Percentiles rank a stretch among this genome's conserved stretches.
Evolutionary conservation across 2,329 filamentous ascomycete genomes (phyloP).

Genomic region (Fusarium decemcellulare): DNA sequence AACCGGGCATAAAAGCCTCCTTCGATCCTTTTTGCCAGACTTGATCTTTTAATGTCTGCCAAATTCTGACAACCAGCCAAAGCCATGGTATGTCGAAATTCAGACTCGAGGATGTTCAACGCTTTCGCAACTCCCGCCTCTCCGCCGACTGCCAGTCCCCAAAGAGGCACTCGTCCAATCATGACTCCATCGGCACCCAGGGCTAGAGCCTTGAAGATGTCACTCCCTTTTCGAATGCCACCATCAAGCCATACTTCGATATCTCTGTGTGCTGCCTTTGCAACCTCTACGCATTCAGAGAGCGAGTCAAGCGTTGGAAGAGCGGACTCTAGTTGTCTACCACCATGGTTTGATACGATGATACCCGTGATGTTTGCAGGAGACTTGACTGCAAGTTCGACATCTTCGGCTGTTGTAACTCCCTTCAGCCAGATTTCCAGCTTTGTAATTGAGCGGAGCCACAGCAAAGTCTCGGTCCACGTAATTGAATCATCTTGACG

Average conservation of each 20-base stretch:
- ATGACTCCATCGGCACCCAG: neutral
- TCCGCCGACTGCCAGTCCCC: constrained; percentile 1
- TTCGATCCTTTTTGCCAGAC: neutral
- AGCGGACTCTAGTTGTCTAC: constrained; percentile 1
- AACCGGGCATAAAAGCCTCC: neutral
- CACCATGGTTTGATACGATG: constrained; percentile 12
- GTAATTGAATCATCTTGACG: neutral
- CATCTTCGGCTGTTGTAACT: too few species aligned
- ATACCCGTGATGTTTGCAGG: constrained; percentile 1
- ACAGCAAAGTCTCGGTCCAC: constrained; percentile 2
- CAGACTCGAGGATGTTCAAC: neutral
- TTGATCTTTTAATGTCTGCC: neutral
- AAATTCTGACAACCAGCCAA: neutral
- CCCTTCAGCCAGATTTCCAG: constrained; percentile 12
- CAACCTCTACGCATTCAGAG: neutral
- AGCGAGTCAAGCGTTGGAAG: constrained; percentile 8
- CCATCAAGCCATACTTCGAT: neutral
- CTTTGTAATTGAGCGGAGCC: constrained; percentile 3
- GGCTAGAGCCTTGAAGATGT: constrained; percentile 8
- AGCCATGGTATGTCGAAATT: constrained; percentile 1
- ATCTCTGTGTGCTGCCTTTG: neutral
- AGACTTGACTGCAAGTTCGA: neutral
- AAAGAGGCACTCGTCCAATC: constrained; percentile 8
- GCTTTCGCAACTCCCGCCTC: neutral
- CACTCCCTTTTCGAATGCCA: constrained; percentile 6